Evolutionary conservation across 345 rosid genomes (phyloP), one percentile per base, ranked within the genome.

Genomic region (Heritiera fomes): DNA sequence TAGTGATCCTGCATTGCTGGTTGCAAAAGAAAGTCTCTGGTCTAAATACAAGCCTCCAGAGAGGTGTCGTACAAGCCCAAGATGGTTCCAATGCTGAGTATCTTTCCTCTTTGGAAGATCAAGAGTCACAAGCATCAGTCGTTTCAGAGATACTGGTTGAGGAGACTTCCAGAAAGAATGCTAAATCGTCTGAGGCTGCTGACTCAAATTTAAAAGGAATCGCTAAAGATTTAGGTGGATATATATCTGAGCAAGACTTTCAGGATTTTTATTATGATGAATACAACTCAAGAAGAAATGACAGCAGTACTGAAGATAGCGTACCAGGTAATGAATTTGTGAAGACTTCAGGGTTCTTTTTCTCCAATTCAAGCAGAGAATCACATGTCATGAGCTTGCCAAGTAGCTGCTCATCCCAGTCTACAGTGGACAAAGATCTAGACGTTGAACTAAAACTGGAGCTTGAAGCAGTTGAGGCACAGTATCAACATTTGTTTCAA

Each of bases 391-490:
- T 71, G 74, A 86, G 88, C 85, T 63, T 87, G 63, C 78, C 83
- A 32, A 84, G 86, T 82, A 85, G 80, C 49, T 83, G 82, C 71
- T 80, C 87, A 14, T 84, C 87, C 8, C 77, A 75, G 43, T 73
- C 80, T 23, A 56, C 52, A 14, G 56, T 47, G 1, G 83, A 84
- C 58, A 80, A 83, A 75, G 89, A 87, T 67, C 75, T 73, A 41
- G 82, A 87, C 11, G 83, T 60, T 23, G 91, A 88, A 80, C 85
- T 90, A 32, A 88, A 88, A 89, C 46, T 77, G 73, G 95, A 91
- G 78, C 86, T 93, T 23, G 83, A 87, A 17, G 85, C 87, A n/a
- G 85, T 94, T 2, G 94, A 93, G 63, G 80, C 85, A n/a, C 95
- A 88, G 47, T 94, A 87, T 76, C 90, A 84, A 70, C 86, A 84